A percentile compares a stretch with the other conserved stretches of the same genome.
Conservation (phyloP, 2,329 filamentous ascomycete genomes). For the Cercospora janseana region DNA sequence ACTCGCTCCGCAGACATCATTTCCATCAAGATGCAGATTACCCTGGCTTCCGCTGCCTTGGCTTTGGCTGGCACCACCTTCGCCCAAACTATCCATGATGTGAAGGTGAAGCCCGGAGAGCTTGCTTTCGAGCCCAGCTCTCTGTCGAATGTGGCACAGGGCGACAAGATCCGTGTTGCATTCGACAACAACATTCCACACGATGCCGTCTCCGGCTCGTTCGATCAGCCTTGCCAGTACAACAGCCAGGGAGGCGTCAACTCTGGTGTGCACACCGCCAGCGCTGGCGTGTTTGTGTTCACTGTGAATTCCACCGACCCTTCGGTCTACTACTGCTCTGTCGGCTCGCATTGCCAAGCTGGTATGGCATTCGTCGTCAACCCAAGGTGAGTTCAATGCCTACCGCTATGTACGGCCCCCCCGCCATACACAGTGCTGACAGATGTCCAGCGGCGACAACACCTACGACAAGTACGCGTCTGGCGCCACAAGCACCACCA, state of each 20-base stretch:
- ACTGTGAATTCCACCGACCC: slow-evolving; percentile 15
- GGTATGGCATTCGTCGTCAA: slow-evolving; percentile 16
- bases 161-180: slow-evolving; percentile 11
- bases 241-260: slow-evolving; percentile 6
- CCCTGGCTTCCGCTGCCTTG: slow-evolving; percentile 9
- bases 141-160: slow-evolving; percentile 6
- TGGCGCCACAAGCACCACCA: not conserved
- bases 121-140: slow-evolving; percentile 14
- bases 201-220: slow-evolving; percentile 12
- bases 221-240: slow-evolving; percentile 9
- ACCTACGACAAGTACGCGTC: not conserved
- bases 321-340: slow-evolving; percentile 10
- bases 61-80: slow-evolving; percentile 1
- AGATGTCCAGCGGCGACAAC: slow-evolving; percentile 6
- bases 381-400: slow-evolving; percentile 5
- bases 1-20: not conserved
- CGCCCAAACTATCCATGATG: slow-evolving; percentile 12
- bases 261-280: slow-evolving; percentile 8
- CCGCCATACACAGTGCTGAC: too few relatives aligned
- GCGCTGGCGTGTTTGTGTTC: slow-evolving; percentile 12
- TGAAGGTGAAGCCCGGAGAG: not conserved
- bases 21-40: slow-evolving; percentile 10
- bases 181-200: slow-evolving; percentile 8
- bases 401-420: too few relatives aligned
- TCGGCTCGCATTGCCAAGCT: slow-evolving; percentile 11